A percentile compares a stretch with the other conserved stretches of the same genome.
phyloP scores from a whole-genome alignment of 1,284 basidiomycete species.

The Cutaneotrichosporon sp. region DNA sequence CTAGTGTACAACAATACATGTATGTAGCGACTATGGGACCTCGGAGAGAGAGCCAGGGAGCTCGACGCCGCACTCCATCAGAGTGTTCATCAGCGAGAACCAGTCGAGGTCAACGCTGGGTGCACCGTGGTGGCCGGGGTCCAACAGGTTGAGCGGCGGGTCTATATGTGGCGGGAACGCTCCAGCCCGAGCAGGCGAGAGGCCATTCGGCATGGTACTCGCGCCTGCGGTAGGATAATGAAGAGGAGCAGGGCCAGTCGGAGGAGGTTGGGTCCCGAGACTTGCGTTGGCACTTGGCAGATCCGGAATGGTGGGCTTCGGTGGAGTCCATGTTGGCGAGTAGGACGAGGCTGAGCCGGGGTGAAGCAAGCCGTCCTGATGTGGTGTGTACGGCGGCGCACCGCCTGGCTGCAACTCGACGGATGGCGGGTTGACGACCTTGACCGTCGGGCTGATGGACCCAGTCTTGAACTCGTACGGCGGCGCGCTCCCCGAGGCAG shows the following conservation, averaged over 20 bases:
- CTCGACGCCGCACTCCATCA: slow-evolving; percentile 14
- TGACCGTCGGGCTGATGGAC: neutral
- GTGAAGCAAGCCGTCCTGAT: neutral
- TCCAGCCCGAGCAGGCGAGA: neutral
- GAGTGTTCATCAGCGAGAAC: slow-evolving; percentile 11
- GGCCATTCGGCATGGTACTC: neutral
- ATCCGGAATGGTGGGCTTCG: neutral
- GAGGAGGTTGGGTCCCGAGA: neutral
- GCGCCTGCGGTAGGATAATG: neutral
- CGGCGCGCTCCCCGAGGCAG: neutral
- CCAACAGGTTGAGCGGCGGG: neutral
- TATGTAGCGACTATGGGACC: slow-evolving; percentile 1
- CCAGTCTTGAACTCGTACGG: neutral
- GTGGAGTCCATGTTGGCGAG: neutral
- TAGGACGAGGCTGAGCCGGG: neutral
- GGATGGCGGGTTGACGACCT: neutral
- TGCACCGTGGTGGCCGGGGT: neutral
- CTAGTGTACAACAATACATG: slow-evolving; percentile 5
- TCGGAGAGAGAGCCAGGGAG: slow-evolving; percentile 7
- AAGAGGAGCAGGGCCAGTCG: neutral
- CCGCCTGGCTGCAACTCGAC: neutral
- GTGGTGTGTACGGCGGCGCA: neutral
- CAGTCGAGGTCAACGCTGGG: slow-evolving; percentile 12
- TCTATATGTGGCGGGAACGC: neutral
- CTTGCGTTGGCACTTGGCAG: neutral